Percentiles rank a stretch among this genome's conserved stretches.
Conservation (phyloP, 225 moss, liverwort and hornwort species). For the Sphagnum contortum region DNA sequence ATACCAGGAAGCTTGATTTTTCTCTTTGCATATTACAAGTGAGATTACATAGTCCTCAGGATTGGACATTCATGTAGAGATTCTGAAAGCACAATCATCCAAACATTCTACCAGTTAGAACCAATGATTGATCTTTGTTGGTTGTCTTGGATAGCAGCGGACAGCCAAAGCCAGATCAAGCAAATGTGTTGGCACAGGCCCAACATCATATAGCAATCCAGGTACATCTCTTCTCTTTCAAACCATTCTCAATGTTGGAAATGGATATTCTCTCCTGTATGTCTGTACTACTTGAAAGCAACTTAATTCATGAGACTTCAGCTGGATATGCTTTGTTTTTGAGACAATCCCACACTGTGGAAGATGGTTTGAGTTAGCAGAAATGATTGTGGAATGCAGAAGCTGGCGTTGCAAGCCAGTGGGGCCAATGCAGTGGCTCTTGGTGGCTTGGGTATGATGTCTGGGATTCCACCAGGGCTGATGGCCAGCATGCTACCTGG, state of each 20-base stretch:
- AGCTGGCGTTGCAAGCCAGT: slow-evolving; percentile 61
- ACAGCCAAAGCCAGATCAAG: slow-evolving; percentile 81
- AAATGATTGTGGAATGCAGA: slow-evolving; percentile 14
- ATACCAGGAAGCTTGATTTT: too few species aligned
- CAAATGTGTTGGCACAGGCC: slow-evolving; percentile 86
- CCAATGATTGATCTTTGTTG: neutral
- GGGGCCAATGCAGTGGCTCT: slow-evolving; percentile 62
- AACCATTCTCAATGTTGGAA: neutral
- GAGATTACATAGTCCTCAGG: neutral
- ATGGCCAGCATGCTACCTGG: slow-evolving; percentile 38
- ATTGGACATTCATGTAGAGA: neutral
- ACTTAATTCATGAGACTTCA: too few species aligned
- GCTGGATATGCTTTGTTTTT: neutral
- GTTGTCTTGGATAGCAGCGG: slow-evolving; percentile 28
- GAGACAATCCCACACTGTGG: neutral
- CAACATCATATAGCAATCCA: slow-evolving; percentile 97
- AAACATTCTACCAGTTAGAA: too few species aligned
- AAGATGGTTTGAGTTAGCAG: neutral
- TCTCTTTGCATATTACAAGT: too few species aligned
- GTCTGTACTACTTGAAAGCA: too few species aligned
- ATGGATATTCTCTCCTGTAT: neutral
- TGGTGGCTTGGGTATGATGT: slow-evolving; percentile 34
- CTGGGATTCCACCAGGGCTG: slow-evolving; percentile 30
- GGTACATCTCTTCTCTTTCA: slow-evolving; percentile 10
- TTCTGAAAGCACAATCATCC: too few species aligned